A percentile compares a stretch with the other conserved stretches of the same genome.
These are phyloP conservation scores for Leptomonas pyrrhocoris DNA, from an alignment of 208 protist species.

Conservation along the genomic window DNA sequence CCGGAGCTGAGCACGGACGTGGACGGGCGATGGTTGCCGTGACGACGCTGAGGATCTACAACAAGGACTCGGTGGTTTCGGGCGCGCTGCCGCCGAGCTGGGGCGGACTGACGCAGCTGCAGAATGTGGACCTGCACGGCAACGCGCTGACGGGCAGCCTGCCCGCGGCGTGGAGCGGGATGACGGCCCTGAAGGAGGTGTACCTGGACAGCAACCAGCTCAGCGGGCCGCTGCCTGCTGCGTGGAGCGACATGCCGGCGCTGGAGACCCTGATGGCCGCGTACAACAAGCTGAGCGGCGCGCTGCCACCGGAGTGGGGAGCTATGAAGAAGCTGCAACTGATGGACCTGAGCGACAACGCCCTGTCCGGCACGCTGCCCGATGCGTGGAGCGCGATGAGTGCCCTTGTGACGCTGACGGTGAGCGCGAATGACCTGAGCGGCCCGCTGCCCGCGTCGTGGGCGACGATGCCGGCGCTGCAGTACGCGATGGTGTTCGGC, in stretches of 20 bases:
- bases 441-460: background rate
- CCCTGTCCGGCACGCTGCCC: background rate
- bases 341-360: background rate
- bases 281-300: background rate
- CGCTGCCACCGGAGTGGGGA: background rate
- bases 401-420: too few species aligned
- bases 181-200: slow-evolving; percentile 4
- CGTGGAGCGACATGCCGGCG: background rate
- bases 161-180: background rate
- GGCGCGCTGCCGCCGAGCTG: too few species aligned
- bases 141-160: slow-evolving; percentile 1
- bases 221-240: background rate
- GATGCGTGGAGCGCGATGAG: background rate
- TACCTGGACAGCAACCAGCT: background rate
- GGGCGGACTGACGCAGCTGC: background rate
- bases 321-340: too few species aligned
- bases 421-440: background rate
- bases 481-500: too few species aligned
- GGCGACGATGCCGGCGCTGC: background rate
- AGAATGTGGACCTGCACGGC: background rate
- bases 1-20: too few species aligned
- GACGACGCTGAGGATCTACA: too few species aligned
- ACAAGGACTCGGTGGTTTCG: too few species aligned
- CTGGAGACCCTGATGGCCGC: background rate
- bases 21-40: too few species aligned